Evolutionary conservation across 176 grass and related monocot species (phyloP), one percentile per base, ranked within the genome.

Genomic region (Oryza coarctata): DNA sequence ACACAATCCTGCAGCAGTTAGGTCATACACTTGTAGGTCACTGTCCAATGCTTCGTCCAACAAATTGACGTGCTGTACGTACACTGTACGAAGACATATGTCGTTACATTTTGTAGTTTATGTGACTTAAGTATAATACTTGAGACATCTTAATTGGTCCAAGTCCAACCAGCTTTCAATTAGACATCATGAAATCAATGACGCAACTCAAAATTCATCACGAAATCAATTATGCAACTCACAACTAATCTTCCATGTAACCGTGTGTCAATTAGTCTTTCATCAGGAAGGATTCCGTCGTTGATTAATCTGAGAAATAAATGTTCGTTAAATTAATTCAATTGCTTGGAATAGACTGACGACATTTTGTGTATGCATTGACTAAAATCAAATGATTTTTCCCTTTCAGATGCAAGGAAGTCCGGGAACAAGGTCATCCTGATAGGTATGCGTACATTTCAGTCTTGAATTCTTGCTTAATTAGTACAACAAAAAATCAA

Each of bases 391-490:
- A 39, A 57, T 43, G 14, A 3, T 6, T 27, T 32, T 76, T 50
- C 27, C 73, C 22, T 6, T 86, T 78, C 78, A 89, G 83, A 31
- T 61, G 78, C 34, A 4, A 89, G 72, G 29, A 89, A 66, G 61
- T 86, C 73, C 1, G 8, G 29, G 6, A 77, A 28, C 13, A 85
- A 81, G 55, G 43, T 82, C 41, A 82, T 78, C 44, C 28, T 87
- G 50, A 90, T 80, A 84, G 85, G 89, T 87, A 76, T 12, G 77
- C 50, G 35, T 43, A 31, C 4, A 3, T 2, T 43, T 20, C 44
- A 32, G 49, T 52, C 49, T 7, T 28, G 8, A 23, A 14, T 25
- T 23, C 22, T 47, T 23, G 20, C 22, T 58, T 58, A 58, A 58
- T 7, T 44, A 44, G 6, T 43, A n/a, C 31, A 39, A 63, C 29